Base-by-base conservation (phyloP, 2,329 filamentous ascomycete species). In the Dryadomyces sulphureus region DNA sequence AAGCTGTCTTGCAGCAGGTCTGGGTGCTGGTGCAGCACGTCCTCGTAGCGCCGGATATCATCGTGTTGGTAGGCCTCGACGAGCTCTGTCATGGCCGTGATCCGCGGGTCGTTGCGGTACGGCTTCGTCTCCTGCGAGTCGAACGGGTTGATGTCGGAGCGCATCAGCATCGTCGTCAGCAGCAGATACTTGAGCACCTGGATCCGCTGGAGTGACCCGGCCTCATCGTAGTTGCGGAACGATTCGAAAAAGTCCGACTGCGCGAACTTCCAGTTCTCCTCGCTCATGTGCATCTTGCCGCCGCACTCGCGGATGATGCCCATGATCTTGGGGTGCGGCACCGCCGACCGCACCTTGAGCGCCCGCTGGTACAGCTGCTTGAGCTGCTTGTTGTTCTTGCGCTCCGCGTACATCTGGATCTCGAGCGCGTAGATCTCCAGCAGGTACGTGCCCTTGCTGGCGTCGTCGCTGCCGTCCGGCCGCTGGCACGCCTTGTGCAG, bases 281-380 rank as follows among this genome's bases (percentile, higher is more conserved):
- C 92, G 62, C 85, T 92, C 92, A 98, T 96, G 68, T 96, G 89
- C 92, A 98, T 98, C 71, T 98, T 98, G 56, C 92, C 92, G 57
- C 92, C 92, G 61, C 92, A 98, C 67, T 98, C 92, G 46, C 90
- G 83, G 59, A 98, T 98, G 61, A 98, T 90, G 44, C 92, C 92
- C 87, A 96, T 95, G 61, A 98, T 94, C 66, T 94, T 94, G 49
- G 92, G 92, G 65, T 98, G 92, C 35, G 92, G 90, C 12, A 98
- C 92, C 0, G 92, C 92, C n/a, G 92, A 96, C 51, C 87, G 82
- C 46, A 98, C 90, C 53, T 84, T 84, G 43, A 98, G 74, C 5
- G 92, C 92, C 50, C 84, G 82, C 61, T 94, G 84, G 63, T 96
- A 98, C 16, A 96, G 72, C 14, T 81, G 73, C 71, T 96, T 96